Conservation (phyloP, 2,329 filamentous ascomycete species). For the Colletotrichum lentis region DNA sequence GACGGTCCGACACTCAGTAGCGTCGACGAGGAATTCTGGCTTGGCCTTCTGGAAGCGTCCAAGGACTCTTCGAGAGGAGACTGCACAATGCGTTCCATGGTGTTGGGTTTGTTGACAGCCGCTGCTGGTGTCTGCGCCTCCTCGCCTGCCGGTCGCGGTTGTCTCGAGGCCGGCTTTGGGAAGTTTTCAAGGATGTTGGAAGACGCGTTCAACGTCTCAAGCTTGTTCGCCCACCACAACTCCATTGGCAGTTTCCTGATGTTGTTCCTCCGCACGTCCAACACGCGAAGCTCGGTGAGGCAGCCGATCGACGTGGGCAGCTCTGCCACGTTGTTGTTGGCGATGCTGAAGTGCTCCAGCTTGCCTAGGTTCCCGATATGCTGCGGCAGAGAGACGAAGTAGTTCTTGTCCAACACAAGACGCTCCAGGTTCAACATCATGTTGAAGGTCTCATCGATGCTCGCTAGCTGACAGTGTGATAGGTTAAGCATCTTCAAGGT, state of each 20-base stretch:
- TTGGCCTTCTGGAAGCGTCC: slow-evolving; percentile 75
- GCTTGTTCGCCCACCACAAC: slow-evolving; percentile 91
- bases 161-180: slow-evolving; percentile 81
- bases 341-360: slow-evolving; percentile 91
- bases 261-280: slow-evolving; percentile 95
- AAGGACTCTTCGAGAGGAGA: slow-evolving; percentile 80
- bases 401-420: slow-evolving; percentile 91
- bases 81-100: slow-evolving; percentile 56
- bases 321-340: slow-evolving; percentile 86
- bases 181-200: slow-evolving; percentile 93
- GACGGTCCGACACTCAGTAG: slow-evolving; percentile 79
- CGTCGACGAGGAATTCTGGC: slow-evolving; percentile 77
- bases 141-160: slow-evolving; percentile 68
- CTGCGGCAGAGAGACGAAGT: slow-evolving; percentile 87
- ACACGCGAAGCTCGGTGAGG: slow-evolving; percentile 80
- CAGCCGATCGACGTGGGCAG: slow-evolving; percentile 89
- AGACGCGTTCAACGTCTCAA: slow-evolving; percentile 93
- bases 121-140: slow-evolving; percentile 47
- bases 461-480: slow-evolving; percentile 88
- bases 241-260: slow-evolving; percentile 87
- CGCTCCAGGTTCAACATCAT: slow-evolving; percentile 88
- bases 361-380: slow-evolving; percentile 84
- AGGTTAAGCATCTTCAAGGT: slow-evolving; percentile 88
- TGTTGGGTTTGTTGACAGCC: slow-evolving; percentile 51
- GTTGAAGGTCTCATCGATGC: slow-evolving; percentile 87